These are phyloP conservation scores for Pseudogymnoascus sp. DNA, from an alignment of 2,329 filamentous ascomycete genomes.

Conservation along the genomic window DNA sequence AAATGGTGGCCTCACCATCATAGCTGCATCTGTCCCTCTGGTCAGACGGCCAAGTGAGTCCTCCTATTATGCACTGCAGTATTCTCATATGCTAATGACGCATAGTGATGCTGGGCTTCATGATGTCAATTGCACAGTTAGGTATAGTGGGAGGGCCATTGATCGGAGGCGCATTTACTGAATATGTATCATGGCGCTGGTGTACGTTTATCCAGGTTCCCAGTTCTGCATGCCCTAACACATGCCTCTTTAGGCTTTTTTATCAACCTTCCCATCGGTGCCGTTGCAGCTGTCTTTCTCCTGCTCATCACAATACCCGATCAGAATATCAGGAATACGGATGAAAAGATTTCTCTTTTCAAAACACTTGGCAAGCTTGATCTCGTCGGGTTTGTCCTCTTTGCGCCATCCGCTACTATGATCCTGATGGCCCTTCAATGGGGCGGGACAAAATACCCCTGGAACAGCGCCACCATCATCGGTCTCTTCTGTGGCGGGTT, in stretches of 20 bases:
- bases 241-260: slow-evolving; percentile 28
- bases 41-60: slow-evolving; percentile 16
- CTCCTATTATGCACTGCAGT: not conserved
- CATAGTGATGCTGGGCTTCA: slow-evolving; percentile 2
- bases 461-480: slow-evolving; percentile 26
- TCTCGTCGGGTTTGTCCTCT: slow-evolving; percentile 28
- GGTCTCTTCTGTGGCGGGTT: slow-evolving; percentile 24
- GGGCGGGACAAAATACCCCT: slow-evolving; percentile 29
- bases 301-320: slow-evolving; percentile 33
- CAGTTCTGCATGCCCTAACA: not conserved
- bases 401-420: slow-evolving; percentile 29
- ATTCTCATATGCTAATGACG: not conserved
- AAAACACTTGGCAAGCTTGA: slow-evolving; percentile 26
- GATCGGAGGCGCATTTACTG: slow-evolving; percentile 15
- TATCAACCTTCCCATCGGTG: slow-evolving; percentile 37
- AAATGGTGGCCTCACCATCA: slow-evolving; percentile 45
- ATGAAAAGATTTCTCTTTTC: not conserved
- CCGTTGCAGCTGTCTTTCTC: slow-evolving; percentile 27
- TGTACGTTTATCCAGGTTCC: slow-evolving; percentile 5
- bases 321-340: slow-evolving; percentile 11
- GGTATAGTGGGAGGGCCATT: slow-evolving; percentile 13
- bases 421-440: slow-evolving; percentile 31
- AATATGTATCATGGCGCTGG: slow-evolving; percentile 17
- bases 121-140: slow-evolving; percentile 11
- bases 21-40: slow-evolving; percentile 31